Evolutionary conservation across 805 yeast species (phyloP), one percentile per base, ranked within the genome.

Genomic region (Ogataea henricii): DNA sequence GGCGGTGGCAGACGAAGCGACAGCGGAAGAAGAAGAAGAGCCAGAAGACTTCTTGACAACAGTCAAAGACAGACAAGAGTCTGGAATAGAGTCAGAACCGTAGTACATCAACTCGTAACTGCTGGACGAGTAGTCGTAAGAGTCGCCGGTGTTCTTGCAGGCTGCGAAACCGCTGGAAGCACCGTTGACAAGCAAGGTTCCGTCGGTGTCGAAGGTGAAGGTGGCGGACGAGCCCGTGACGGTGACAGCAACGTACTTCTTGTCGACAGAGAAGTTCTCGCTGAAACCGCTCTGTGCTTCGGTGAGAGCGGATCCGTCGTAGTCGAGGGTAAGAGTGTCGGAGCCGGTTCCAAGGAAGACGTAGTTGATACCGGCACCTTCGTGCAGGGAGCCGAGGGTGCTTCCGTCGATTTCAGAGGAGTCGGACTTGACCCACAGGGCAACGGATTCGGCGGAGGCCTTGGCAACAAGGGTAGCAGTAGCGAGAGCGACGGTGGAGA

Each of bases 351-450:
- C 65, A 33, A 69, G 56, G 62, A 71, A 66, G 33, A 70, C 53
- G 61, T 72, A 75, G 65, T 69, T 66, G 54, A 71, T 57, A 44
- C 70, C 79, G 49, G 79, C 79, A 56, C 79, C 79, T 59, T 72
- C 76, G 55, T 74, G 79, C 44, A 53, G 54, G 30, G 67, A 54
- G 41, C 62, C 51, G 27, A 71, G 48, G 38, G 64, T 69, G 30
- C 53, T 39, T 20, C 65, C 66, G 51, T 65, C 49, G 42, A 70
- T 47, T 18, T 52, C 56, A 9, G 54, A 21, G 47, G 61, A 44
- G 30, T 46, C 54, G 27, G 71, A 66, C n/a, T 51, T 49, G 45
- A 53, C 54, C 38, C 37, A 52, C 36, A 68, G 57, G 18, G 49
- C 41, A 22, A 64, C 53, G 13, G 47, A 38, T 16, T 35, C 38